Evolutionary conservation across 345 rosid species (phyloP).

Genomic region (Linum trigynum): DNA sequence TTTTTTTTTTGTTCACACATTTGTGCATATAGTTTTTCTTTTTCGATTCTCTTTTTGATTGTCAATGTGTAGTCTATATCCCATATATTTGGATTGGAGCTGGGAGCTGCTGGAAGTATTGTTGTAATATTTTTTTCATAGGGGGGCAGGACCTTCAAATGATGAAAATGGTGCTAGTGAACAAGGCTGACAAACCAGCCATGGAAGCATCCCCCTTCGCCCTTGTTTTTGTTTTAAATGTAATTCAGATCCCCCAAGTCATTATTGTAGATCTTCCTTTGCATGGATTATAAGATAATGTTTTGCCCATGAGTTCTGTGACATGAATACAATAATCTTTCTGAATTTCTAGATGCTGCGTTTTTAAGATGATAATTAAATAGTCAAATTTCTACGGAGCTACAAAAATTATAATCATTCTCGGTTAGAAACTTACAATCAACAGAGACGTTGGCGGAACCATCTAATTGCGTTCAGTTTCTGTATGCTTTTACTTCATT

Average conservation of each 20-base stretch:
- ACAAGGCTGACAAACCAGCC: conserved; percentile 8
- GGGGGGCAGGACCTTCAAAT: conserved; percentile 8
- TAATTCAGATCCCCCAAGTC: neutral
- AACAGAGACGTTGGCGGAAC: too few relatives aligned
- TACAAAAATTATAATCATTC: too few relatives aligned
- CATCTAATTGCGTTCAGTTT: too few relatives aligned
- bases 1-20: conserved; percentile 5
- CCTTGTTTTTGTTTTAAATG: neutral
- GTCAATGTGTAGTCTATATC: conserved; percentile 16
- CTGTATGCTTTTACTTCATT: too few relatives aligned
- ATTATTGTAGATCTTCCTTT: neutral
- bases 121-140: conserved; percentile 10
- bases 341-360: too few relatives aligned
- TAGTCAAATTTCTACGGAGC: too few relatives aligned
- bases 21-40: conserved; percentile 31
- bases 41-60: neutral
- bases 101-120: conserved; percentile 16
- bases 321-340: neutral
- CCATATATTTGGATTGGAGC: conserved; percentile 7
- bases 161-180: conserved; percentile 23
- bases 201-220: conserved; percentile 10
- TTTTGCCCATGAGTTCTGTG: neutral
- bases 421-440: too few relatives aligned
- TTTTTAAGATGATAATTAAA: too few relatives aligned
- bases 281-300: neutral